Evolutionary conservation across 306 rosid species (phyloP), one percentile per base, ranked within the genome.

Genomic region (Fragaria vesca): DNA sequence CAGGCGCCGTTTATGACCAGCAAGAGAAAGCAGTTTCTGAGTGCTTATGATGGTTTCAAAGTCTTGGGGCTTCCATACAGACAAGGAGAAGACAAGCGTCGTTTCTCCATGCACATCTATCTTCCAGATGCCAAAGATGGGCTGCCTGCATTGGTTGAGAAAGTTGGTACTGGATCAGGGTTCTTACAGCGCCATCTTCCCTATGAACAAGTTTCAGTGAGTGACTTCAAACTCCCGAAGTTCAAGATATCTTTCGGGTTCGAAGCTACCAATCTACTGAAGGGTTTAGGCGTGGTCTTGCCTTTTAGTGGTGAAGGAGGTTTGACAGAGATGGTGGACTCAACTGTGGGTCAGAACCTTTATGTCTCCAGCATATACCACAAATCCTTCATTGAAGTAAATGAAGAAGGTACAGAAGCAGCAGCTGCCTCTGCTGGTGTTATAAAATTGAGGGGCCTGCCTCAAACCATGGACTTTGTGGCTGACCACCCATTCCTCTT

Each of bases 351-450:
- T 58, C 66, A 80, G 77, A 70, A 60, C 32, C 89, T 92, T 0
- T 78, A 45, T 60, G 97, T 92, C 60, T 88, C 95, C 18, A 42
- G 75, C 67, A 86, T 92, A 71, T 85, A 74, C 75, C 93, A 92
- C 2, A 88, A 88, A 76, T 84, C 97, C 13, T 90, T 88, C 78
- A 83, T 95, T 66, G 91, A 92, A 89, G 97, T 95, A 32, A 89
- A 95, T 2, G 98, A 95, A 84, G 88, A 87, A 88, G 96, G 97
- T 74, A 89, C 97, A 26, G 91, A 91, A 85, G 97, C 98, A 34
- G 97, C 93, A 4, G 93, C 90, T 28, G 93, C 87, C 42, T 79
- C 86, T 9, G 90, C 81, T 12, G 87, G 75, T 42, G 76, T 77
- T 2, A 36, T 93, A 30, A 0, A 0, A 1, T 0, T 67, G 17